phyloP scores from a whole-genome alignment of 768 basidiomycete genomes.

The Fomitopsis serialis region DNA sequence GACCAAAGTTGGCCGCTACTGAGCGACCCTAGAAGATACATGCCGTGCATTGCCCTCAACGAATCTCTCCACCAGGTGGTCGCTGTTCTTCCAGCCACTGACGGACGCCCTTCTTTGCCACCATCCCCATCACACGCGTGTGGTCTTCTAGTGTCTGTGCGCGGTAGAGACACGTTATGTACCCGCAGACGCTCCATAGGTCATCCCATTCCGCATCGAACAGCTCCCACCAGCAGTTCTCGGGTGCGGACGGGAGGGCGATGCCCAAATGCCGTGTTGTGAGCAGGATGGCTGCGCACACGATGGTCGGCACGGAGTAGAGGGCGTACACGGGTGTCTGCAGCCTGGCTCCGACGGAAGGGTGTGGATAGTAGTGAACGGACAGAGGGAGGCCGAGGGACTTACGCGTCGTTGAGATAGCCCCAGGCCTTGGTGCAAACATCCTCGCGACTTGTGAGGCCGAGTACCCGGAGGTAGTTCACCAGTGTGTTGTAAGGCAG shows the following conservation, averaged over 20 bases:
- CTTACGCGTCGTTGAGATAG: conserved; percentile 93
- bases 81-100: conserved; percentile 67
- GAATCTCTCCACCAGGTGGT: not conserved
- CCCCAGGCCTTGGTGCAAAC: conserved; percentile 86
- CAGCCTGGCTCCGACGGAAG: conserved; percentile 45
- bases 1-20: too few species aligned
- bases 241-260: conserved; percentile 63
- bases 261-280: conserved; percentile 68
- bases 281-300: conserved; percentile 84
- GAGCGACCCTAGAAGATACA: too few species aligned
- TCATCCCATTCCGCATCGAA: conserved; percentile 93
- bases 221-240: conserved; percentile 86
- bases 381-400: conserved; percentile 15
- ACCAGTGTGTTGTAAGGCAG: conserved; percentile 92
- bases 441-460: conserved; percentile 66
- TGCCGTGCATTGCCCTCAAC: not conserved
- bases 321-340: conserved; percentile 92
- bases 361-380: conserved; percentile 7
- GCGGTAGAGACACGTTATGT: conserved; percentile 77
- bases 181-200: conserved; percentile 79
- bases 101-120: conserved; percentile 76
- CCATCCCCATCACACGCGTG: conserved; percentile 46
- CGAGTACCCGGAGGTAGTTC: conserved; percentile 89
- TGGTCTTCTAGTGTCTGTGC: conserved; percentile 40
- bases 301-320: conserved; percentile 86